Evolutionary conservation across 176 grass and related monocot species (phyloP).

Genomic region (Zea mays): Zm-B73-REFERENCE-NAM-5.0 NC_050100.1:203419501-203420000

Average conservation of each 20-base stretch:
- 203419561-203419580: neutral
- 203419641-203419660: slow-evolving; percentile 13
- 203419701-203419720: slow-evolving; percentile 20
- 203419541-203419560: neutral
- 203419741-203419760: slow-evolving; percentile 8
- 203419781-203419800: neutral
- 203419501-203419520: neutral
- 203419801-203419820: slow-evolving; percentile 14
- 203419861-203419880: neutral
- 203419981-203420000: slow-evolving; percentile 70
- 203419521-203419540: neutral
- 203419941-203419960: slow-evolving; percentile 1
- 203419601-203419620: slow-evolving; percentile 6
- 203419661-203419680: slow-evolving; percentile 9
- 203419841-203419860: slow-evolving; percentile 14
- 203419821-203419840: slow-evolving; percentile 16
- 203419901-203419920: neutral
- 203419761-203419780: slow-evolving; percentile 4
- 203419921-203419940: slow-evolving; percentile 17
- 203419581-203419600: slow-evolving; percentile 20
- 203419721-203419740: neutral
- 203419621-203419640: slow-evolving; percentile 4
- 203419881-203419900: neutral
- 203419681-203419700: slow-evolving; percentile 13
- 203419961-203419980: slow-evolving; percentile 30